Evolutionary conservation across 2,329 filamentous ascomycete species (phyloP), one percentile per base, ranked within the genome.

Genomic region (Ascosphaera pollenicola): DNA sequence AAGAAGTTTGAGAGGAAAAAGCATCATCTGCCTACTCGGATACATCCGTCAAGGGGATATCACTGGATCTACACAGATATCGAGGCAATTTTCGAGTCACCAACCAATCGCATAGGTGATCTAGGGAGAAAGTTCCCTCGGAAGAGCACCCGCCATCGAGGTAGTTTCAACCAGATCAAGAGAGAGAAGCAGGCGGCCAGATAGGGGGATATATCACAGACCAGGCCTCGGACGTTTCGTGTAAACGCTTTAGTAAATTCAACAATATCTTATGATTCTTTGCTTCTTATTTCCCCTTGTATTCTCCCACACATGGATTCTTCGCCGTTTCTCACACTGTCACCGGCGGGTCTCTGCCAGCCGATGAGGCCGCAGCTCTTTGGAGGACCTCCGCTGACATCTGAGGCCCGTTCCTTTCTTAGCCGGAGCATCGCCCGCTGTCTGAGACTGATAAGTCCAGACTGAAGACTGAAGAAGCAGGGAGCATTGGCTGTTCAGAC

Each of bases 41-140:
- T 59, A 30, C 66, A 70, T 47, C 65, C 65, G 0, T 51, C 47
- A 11, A 60, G 64, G 2, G 62, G 62, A 0, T 59, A 67, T 41
- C 58, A 62, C 32, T 67, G 68, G 6, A 63, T 64, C 0, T 72
- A 70, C 42, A 68, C 73, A 57, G 67, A 62, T 0, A 66, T 60
- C 0, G 61, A 60, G 43, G 68, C 66, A 0, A 47, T 74, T 15
- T 41, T 73, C 52, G 53, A 65, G 0, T 67, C 69, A 3, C 70
- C 70, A 0, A 54, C 74, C 17, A 70, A 74, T 46, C 62, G 60
- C 37, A 44, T 75, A 31, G 54, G 53, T 19, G 68, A 74, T 48
- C 40, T 70, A 19, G 67, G 70, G 46, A 53, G 62, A 26, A 65
- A 63, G 46, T 74, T 68, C 43, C 66, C 66, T 16, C 41, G 44